Evolutionary conservation across 257 asterid genomes (phyloP), one percentile per base, ranked within the genome.

Genomic region (Solanum sparsipilum): DNA sequence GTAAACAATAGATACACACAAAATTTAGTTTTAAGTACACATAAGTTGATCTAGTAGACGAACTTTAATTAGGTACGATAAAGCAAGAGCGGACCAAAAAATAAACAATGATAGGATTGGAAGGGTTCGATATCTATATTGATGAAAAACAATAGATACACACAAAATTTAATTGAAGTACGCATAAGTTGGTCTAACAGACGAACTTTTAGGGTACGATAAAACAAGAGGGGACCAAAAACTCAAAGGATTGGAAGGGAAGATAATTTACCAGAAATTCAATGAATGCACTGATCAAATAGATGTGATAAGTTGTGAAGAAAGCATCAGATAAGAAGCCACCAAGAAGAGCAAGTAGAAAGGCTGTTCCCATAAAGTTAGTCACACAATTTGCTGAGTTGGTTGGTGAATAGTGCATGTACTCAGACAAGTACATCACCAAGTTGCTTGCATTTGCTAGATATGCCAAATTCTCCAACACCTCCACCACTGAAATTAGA

Each of bases 361-460:
- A 97, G 39, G 99, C 96, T 2, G 99, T 97, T 31, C 99, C 99
- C 99, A 97, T 97, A 83, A 95, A 97, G 91, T 96, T 95, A 0
- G 99, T 97, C 65, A 96, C 98, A 73, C 98, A 86, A 90, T 94
- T 96, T 4, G 99, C 96, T 1, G 99, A 93, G 31, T 90, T 92
- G 23, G 96, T 91, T 71, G 96, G 95, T 41, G 98, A 85, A 9
- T 95, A 93, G 85, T 96, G 97, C 99, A 97, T 97, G 94, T 92
- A 93, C 7, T 90, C 86, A 83, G 90, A 9, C 27, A 97, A 91
- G 88, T 97, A 97, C 90, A 90, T 39, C 86, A 97, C 99, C 94
- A 97, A 67, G 88, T 97, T 97, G 96, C 99, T 97, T 21, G 98
- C 98, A 92, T 95, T 97, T 76, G 98, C 98, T 90, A 97, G 89